Evolutionary conservation across 1,139 yeast species (phyloP), one percentile per base, ranked within the genome.

Genomic region (Candida sojae): DNA sequence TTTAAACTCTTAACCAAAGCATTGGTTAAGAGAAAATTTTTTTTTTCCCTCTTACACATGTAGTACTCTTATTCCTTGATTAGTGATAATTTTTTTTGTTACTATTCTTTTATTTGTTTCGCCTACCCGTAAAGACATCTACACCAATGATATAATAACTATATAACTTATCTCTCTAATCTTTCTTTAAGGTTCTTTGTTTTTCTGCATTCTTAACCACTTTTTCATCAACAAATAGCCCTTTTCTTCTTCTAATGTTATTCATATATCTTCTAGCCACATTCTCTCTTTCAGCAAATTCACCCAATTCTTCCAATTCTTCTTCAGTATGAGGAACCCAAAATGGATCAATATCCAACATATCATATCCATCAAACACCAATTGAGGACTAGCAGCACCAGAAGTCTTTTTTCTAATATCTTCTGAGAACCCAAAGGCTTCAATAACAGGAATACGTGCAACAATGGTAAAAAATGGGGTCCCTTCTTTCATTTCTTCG

Each of bases 291-390:
- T 95, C 99, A 0, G 97, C 97, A 57, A 82, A 80, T 55, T 90
- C 97, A 29, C 99, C 99, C 43, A 89, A 73, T 51, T 91, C 96
- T 63, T 93, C 99, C 44, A 93, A 70, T 63, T 95, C 99, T 64
- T 91, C 98, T 59, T 89, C 97, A 0, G 99, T 95, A 6, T 93
- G 89, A n/a, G 99, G 99, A 10, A 93, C 96, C 99, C 99, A 95
- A 75, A 87, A 95, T 37, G 99, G 99, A 71, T 95, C 98, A 56
- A 88, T 82, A 53, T 90, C 96, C 45, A 92, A 79, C 54, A 85
- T 73, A 59, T 91, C 96, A 64, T 80, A 95, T 1, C 99, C 99
- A 42, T 87, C 81, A 61, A 93, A 93, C 6, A 92, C 89, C 50
- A 95, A 75, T 66, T 93, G 99, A 0, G 99, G 99, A 61, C 90